A percentile compares a stretch with the other conserved stretches of the same genome.
Evolutionary conservation across 495 filamentous ascomycete genomes (phyloP).

Genomic region (Talaromyces nanjingensis): DNA sequence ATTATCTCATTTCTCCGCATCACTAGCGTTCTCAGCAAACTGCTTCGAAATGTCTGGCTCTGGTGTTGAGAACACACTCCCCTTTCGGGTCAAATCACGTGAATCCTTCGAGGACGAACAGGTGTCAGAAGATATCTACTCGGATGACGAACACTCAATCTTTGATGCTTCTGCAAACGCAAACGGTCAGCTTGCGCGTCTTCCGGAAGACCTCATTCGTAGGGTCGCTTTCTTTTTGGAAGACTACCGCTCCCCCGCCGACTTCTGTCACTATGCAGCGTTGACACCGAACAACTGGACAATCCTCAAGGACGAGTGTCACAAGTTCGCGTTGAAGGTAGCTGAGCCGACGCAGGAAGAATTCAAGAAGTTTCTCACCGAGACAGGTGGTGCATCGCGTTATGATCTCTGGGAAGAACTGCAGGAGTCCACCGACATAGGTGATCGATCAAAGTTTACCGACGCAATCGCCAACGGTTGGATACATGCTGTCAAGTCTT

Average conservation of each 20-base stretch:
- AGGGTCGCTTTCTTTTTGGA: background rate
- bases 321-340: background rate
- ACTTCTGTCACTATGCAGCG: constrained; percentile 5
- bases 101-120: background rate
- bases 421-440: background rate
- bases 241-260: background rate
- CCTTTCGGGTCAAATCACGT: background rate
- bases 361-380: background rate
- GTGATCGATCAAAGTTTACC: background rate
- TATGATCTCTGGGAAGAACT: background rate
- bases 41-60: background rate
- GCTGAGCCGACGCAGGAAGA: background rate
- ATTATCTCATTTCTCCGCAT: background rate
- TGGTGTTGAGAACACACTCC: background rate
- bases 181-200: background rate
- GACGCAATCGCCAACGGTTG: background rate
- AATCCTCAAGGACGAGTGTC: background rate
- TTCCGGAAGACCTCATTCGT: background rate
- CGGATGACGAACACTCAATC: background rate
- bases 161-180: background rate
- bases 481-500: background rate
- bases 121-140: background rate
- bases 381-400: background rate
- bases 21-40: background rate
- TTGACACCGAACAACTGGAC: background rate